Base-by-base conservation (phyloP, 495 filamentous ascomycete species). In the Hypoxylon cercidicola region DNA sequence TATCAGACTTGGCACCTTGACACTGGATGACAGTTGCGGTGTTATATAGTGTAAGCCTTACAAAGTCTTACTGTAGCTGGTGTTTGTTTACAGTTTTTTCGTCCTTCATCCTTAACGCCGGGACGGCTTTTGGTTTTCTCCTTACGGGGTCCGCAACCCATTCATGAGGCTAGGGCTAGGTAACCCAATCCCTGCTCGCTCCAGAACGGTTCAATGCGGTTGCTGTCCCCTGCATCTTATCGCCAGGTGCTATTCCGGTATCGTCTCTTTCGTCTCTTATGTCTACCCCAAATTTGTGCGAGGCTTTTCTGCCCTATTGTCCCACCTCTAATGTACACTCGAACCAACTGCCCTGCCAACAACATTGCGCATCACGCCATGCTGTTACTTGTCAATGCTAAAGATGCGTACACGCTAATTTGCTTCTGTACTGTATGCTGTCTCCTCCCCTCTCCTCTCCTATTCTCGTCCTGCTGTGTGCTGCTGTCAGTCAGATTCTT, bases 231-330 rank as follows among this genome's bases (percentile, higher is more conserved):
- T 60, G 62, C 39, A 35, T 44, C 55, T 60, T 65, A 65, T 65
- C 43, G 28, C 53, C 37, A 46, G 47, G 45, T 58, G 34, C 40
- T 61, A 66, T 57, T 47, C 63, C 57, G 40, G 52, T 61, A 45
- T 53, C n/a, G 50, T 53, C 18, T 16, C 40, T 23, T 54, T n/a
- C 10, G 18, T 25, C 4, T 12, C 19, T 4, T n/a, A 8, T 46
- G 2, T 5, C 16, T 25, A 47, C 10, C 21, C 11, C 23, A 30
- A 50, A 9, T 23, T 35, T 52, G 30, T 40, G 7, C 51, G 32
- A 56, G 40, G 50, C 47, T n/a, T 16, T 58, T 63, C 59, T 51
- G 59, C 64, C 64, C 64, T 68, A 68, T 40, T 58, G 59, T 68
- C 52, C 64, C 57, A 62, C 58, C n/a, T 32, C 37, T 51, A 56